Evolutionary conservation across 2,329 filamentous ascomycete genomes (phyloP), one percentile per base, ranked within the genome.

Genomic region (Hypoxylon sp.): DNA sequence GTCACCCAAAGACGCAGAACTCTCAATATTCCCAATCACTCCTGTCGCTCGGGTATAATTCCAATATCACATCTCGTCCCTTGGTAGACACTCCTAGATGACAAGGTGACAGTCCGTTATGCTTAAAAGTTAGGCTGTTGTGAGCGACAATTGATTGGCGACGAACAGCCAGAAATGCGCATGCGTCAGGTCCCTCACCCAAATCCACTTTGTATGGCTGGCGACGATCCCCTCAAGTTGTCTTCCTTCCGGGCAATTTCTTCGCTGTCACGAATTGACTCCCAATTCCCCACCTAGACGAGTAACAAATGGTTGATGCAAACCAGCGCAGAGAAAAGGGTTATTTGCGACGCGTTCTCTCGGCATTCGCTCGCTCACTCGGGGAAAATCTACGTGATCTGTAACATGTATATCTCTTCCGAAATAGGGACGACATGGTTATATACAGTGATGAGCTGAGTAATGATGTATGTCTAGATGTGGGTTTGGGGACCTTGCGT

Each of bases 241-340:
- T 37, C 49, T 35, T 60, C 48, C 20, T 55, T n/a, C 27, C 50
- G 51, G 46, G 11, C 14, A 49, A 48, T 61, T 61, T 60, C 60
- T 68, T 64, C 31, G 66, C 22, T 68, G 61, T 68, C 66, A 66
- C 62, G 30, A 65, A 68, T 65, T 61, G 44, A 58, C 48, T 44
- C 14, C 14, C n/a, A 31, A 57, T 44, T 44, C 25, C 35, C 44
- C 64, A 44, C 42, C 40, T 20, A 61, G 11, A 37, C 3, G 30
- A 50, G 46, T 22, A 42, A 62, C 62, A 54, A 30, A 57, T 66
- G 48, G 55, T 35, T 35, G 27, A 61, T 64, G 54, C 46, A 51
- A 58, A 54, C 35, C 31, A 35, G 11, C 20, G 10, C 8, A 46
- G 33, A 54, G 1, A 31, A 50, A 40, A 17, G 37, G 25, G 25